Evolutionary conservation across 1,139 yeast genomes (phyloP), one percentile per base, ranked within the genome.

Genomic region (Geotrichum macrosporum): DNA sequence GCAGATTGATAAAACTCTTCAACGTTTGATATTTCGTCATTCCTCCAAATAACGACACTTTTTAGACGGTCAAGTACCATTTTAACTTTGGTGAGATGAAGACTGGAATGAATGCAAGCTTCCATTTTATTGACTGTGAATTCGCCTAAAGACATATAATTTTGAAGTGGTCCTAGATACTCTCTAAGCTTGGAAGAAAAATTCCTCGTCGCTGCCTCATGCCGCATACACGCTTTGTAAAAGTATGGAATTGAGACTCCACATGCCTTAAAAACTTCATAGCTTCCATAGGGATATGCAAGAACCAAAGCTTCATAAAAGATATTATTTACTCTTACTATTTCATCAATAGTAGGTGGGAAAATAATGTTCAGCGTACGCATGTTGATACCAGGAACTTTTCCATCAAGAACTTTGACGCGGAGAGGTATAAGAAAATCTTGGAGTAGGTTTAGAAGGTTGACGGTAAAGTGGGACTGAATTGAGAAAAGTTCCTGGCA

Each of bases 291-390:
- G 0, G 81, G 77, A 2, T 72, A 60, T 0, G 96, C 94, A 18
- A 76, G 68, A 46, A 76, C 77, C 49, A 89, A 67, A 18, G 94
- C 78, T 57, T 84, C 95, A 54, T 84, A 76, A 50, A 87, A 77
- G 4, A 89, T 80, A 61, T 95, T 85, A 61, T 88, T 88, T 35
- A 89, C 81, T 57, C 96, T 73, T 13, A 95, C 84, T 19, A 89
- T 80, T 67, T 89, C 97, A 65, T 89, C 97, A 27, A 89, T 84
- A 0, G 97, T 89, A 1, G 96, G 96, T 2, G 97, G 96, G 61
- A 89, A 87, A 1, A 87, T 74, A 44, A 79, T 73, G 63, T 89
- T 89, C 33, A 88, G 71, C 55, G 78, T 78, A 1, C 81, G 68
- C 8, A 86, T 80, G 1, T 78, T 70, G 47, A 76, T 54, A 6